Conservation (phyloP, 331 rosid genomes). For the Cydonia oblonga region DNA sequence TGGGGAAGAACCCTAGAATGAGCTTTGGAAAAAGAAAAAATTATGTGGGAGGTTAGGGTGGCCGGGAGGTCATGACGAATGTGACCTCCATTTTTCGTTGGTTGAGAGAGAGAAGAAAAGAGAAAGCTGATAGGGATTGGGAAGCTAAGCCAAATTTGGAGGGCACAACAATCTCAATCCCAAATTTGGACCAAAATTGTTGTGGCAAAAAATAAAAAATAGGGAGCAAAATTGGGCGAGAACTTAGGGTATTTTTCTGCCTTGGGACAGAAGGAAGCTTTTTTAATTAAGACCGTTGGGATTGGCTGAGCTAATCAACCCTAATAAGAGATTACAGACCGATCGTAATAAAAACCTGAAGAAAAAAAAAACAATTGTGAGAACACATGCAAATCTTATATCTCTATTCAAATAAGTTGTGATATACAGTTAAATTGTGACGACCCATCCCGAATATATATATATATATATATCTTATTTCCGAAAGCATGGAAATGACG, state of each 20-base stretch:
- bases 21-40: constrained; percentile 1
- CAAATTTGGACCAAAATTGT: constrained; percentile 29
- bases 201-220: constrained; percentile 1
- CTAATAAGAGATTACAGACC: background rate
- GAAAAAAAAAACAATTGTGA: no score
- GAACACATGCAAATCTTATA: background rate
- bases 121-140: constrained; percentile 22
- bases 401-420: background rate
- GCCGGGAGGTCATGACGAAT: constrained; percentile 18
- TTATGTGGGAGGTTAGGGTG: constrained; percentile 11
- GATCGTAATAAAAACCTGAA: no score
- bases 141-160: constrained; percentile 25
- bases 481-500: no score
- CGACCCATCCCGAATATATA: no score
- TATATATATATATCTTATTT: no score
- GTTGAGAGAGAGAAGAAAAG: constrained; percentile 10
- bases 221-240: constrained; percentile 28
- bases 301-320: background rate
- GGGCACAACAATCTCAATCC: constrained; percentile 12
- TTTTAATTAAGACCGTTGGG: background rate
- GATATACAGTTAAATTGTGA: no score
- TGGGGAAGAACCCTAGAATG: constrained; percentile 44
- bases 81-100: constrained; percentile 31
- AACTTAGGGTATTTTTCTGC: constrained; percentile 16
- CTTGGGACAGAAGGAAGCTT: background rate